phyloP scores from a whole-genome alignment of 1,284 basidiomycete genomes.

The Sanghuangporus weigelae region DNA sequence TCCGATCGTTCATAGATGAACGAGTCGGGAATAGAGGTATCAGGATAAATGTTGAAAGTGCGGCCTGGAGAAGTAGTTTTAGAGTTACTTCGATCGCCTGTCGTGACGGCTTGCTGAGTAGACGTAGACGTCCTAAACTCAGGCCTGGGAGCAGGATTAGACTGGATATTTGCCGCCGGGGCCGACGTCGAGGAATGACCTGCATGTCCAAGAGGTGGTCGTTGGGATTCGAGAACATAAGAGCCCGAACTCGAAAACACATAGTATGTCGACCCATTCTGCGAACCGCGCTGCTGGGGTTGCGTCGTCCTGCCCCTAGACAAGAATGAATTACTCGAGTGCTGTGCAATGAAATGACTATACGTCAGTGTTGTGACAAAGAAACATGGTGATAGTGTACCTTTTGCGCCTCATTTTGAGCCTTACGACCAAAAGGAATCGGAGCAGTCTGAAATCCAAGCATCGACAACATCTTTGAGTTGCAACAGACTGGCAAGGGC shows the following conservation, averaged over 20 bases:
- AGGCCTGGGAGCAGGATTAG: neutral
- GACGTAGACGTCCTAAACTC: neutral
- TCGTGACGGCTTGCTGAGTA: neutral
- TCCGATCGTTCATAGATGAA: constrained; percentile 18
- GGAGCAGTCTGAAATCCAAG: constrained; percentile 13
- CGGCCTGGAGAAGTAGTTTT: constrained; percentile 1
- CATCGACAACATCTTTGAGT: constrained; percentile 13
- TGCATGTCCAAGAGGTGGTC: constrained; percentile 6
- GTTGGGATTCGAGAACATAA: constrained; percentile 13
- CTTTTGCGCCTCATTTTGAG: constrained; percentile 11
- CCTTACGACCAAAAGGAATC: constrained; percentile 13
- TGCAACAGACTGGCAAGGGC: neutral
- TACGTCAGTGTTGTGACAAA: neutral
- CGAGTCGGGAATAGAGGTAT: constrained; percentile 2
- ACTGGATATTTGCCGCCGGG: neutral
- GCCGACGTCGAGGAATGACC: constrained; percentile 8
- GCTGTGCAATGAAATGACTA: neutral
- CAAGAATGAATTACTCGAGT: neutral
- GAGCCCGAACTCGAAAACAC: constrained; percentile 5
- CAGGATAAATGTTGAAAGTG: constrained; percentile 10
- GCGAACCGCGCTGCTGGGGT: constrained; percentile 1
- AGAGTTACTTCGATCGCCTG: neutral
- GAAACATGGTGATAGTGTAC: neutral
- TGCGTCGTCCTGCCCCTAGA: constrained; percentile 3
- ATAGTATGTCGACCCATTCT: constrained; percentile 3